Evolutionary conservation across 352 stramenopile genomes (phyloP).

Genomic region (Phytophthora tubulina): DNA sequence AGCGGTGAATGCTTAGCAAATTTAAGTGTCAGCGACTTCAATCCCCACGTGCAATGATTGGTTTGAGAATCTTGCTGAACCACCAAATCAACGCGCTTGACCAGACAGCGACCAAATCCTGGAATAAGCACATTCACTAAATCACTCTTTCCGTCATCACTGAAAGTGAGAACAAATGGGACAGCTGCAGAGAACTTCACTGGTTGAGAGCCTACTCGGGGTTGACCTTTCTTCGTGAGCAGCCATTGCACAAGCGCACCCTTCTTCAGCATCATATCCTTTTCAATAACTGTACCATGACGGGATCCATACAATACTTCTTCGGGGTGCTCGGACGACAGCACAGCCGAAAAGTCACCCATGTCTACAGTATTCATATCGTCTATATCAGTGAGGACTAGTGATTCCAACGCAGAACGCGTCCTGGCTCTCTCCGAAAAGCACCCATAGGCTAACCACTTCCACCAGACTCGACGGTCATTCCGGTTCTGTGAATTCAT

Average conservation of each 20-base stretch:
- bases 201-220: neutral
- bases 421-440: slow-evolving; percentile 28
- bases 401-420: slow-evolving; percentile 16
- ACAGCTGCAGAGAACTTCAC: slow-evolving; percentile 10
- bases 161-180: slow-evolving; percentile 15
- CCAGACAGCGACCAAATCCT: slow-evolving; percentile 21
- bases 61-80: neutral
- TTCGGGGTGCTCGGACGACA: slow-evolving; percentile 23
- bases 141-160: slow-evolving; percentile 13
- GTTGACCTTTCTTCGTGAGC: neutral
- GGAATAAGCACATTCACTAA: slow-evolving; percentile 26
- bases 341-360: slow-evolving; percentile 7
- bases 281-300: slow-evolving; percentile 6
- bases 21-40: slow-evolving; percentile 21
- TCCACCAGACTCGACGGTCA: slow-evolving; percentile 14
- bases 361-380: slow-evolving; percentile 13
- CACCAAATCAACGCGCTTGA: slow-evolving; percentile 11
- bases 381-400: slow-evolving; percentile 16
- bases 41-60: neutral
- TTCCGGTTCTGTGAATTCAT: slow-evolving; percentile 6
- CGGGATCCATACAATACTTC: slow-evolving; percentile 13
- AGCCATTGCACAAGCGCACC: slow-evolving; percentile 12
- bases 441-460: slow-evolving; percentile 31
- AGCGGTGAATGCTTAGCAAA: slow-evolving; percentile 1
- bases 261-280: slow-evolving; percentile 16